Evolutionary conservation across 2,329 filamentous ascomycete species (phyloP).

Genomic region (Fusarium anthophilum): DNA sequence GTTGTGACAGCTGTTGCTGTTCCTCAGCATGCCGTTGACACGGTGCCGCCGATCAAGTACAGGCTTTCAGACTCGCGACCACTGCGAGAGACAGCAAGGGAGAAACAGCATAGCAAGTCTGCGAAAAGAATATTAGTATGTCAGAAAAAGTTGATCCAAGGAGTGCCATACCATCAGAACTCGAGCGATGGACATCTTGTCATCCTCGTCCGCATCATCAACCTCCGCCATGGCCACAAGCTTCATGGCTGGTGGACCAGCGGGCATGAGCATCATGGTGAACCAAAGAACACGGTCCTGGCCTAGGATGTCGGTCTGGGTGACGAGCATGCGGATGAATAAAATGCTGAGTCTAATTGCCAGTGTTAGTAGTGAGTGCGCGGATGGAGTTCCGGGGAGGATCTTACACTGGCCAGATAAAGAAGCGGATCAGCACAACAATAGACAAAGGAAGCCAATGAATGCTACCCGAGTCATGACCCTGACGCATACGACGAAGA

Average conservation of each 20-base stretch:
- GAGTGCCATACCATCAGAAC: slow-evolving; percentile 11
- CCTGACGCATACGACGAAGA: slow-evolving; percentile 21
- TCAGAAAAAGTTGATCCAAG: accelerated
- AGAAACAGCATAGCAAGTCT: slow-evolving; percentile 25
- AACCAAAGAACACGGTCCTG: slow-evolving; percentile 27
- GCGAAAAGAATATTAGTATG: not conserved
- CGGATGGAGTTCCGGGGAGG: accelerated
- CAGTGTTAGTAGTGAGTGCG: not conserved
- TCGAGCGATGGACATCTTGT: slow-evolving; percentile 28
- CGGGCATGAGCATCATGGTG: slow-evolving; percentile 27
- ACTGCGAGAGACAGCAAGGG: slow-evolving; percentile 23
- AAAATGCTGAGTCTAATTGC: slow-evolving; percentile 10
- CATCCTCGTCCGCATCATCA: slow-evolving; percentile 23
- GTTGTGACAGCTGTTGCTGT: not conserved
- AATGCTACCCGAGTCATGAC: slow-evolving; percentile 13
- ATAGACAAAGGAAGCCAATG: slow-evolving; percentile 6
- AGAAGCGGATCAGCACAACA: slow-evolving; percentile 15
- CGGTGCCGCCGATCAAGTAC: not conserved
- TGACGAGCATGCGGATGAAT: slow-evolving; percentile 19
- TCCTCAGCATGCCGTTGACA: not conserved
- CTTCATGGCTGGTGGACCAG: slow-evolving; percentile 26
- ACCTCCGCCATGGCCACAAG: slow-evolving; percentile 26
- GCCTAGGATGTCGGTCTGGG: not conserved
- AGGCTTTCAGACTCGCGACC: slow-evolving; percentile 26
- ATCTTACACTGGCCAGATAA: slow-evolving; percentile 26